A percentile compares a stretch with the other conserved stretches of the same genome.
These are phyloP conservation scores for Reutealis trisperma DNA, from an alignment of 345 rosid genomes.

Conservation along the genomic window DNA sequence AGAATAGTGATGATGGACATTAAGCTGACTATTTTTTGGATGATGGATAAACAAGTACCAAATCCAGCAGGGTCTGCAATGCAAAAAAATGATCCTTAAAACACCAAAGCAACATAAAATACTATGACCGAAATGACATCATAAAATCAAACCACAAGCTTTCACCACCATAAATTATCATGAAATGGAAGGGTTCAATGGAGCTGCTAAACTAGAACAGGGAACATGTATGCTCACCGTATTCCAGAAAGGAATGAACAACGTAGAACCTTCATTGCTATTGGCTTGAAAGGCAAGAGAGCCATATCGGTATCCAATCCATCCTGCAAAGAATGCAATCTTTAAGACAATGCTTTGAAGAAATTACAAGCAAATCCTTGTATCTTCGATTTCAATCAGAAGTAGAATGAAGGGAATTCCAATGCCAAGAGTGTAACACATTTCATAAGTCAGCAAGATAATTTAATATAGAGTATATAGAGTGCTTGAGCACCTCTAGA, in stretches of 20 bases:
- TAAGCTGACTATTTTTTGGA: background rate
- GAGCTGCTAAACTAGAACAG: background rate
- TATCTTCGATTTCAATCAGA: background rate
- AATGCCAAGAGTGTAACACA: background rate
- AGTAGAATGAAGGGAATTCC: background rate
- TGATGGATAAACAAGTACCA: background rate
- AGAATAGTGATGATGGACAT: background rate
- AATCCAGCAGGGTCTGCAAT: background rate
- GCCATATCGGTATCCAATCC: constrained; percentile 55
- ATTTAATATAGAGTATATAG: no score
- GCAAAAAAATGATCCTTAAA: background rate
- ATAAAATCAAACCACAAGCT: background rate
- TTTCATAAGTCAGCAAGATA: background rate
- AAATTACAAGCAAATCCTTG: constrained; percentile 2
- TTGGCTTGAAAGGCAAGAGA: constrained; percentile 72
- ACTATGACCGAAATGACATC: background rate
- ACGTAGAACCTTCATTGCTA: constrained; percentile 73
- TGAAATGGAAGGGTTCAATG: background rate
- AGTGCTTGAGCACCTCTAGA: constrained; percentile 55
- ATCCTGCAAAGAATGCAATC: constrained; percentile 50
- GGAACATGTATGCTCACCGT: constrained; percentile 39
- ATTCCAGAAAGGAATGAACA: constrained; percentile 85
- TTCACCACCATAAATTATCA: constrained; percentile 4
- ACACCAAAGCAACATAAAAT: background rate
- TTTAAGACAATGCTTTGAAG: constrained; percentile 12